These are phyloP conservation scores for Ammopiptanthus mongolicus DNA, from an alignment of 306 rosid species.

Conservation along the genomic window DNA sequence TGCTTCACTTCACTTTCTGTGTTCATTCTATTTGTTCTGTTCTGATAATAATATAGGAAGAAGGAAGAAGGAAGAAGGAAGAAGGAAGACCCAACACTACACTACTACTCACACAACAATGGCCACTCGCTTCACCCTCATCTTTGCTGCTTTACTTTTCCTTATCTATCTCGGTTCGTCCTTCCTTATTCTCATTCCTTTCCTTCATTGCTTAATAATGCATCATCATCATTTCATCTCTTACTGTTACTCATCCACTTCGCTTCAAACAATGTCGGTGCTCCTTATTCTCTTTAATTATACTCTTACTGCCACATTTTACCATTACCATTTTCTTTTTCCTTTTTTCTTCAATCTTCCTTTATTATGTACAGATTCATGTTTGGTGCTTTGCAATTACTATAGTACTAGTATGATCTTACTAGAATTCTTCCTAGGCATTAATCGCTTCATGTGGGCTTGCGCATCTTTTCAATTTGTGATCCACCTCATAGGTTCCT, in stretches of 20 bases:
- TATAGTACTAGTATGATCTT: neutral
- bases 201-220: no score
- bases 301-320: neutral
- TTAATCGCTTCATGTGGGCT: neutral
- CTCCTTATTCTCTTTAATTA: neutral
- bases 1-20: neutral
- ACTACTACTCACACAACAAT: constrained; percentile 4
- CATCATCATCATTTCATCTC: no score
- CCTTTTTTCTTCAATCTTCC: neutral
- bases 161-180: constrained; percentile 66
- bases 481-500: neutral
- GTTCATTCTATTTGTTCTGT: neutral
- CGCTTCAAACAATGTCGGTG: constrained; percentile 37
- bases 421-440: neutral
- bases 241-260: no score
- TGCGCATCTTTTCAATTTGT: neutral
- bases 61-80: no score
- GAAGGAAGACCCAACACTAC: no score
- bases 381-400: neutral
- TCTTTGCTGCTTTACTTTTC: constrained; percentile 41
- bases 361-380: neutral
- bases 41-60: no score
- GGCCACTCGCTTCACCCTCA: constrained; percentile 39
- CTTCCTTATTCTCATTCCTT: neutral
- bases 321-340: neutral